A percentile compares a stretch with the other conserved stretches of the same genome.
Evolutionary conservation across 2,329 filamentous ascomycete species (phyloP).

Genomic region (Colletotrichum cereale): DNA sequence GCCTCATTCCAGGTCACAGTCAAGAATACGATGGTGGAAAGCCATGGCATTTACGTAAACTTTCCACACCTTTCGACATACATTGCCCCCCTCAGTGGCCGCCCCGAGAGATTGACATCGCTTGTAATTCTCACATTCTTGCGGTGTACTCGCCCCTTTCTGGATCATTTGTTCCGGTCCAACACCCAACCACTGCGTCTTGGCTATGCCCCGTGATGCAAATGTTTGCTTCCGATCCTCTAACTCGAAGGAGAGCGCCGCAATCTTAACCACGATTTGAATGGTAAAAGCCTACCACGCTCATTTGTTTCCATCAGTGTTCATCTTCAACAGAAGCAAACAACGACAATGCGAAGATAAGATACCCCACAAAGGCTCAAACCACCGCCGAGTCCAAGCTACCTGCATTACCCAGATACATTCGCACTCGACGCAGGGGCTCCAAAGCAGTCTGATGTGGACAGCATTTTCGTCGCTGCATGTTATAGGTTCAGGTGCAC

Average conservation of each 20-base stretch:
- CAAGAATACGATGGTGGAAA: background rate
- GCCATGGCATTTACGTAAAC: background rate
- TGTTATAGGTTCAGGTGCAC: background rate
- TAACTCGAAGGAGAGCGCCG: background rate
- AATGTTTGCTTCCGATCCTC: constrained; percentile 2
- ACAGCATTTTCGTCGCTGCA: background rate
- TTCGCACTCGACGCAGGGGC: background rate
- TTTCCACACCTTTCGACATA: background rate
- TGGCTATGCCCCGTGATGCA: background rate
- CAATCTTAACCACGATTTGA: background rate
- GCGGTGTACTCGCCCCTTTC: background rate
- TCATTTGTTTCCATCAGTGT: background rate
- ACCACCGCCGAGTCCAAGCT: background rate
- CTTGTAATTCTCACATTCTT: background rate
- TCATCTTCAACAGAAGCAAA: background rate
- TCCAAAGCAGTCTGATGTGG: background rate
- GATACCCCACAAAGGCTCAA: background rate
- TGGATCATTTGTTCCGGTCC: background rate
- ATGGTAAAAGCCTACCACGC: background rate
- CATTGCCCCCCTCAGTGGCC: too few relatives aligned
- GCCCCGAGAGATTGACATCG: background rate
- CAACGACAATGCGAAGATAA: background rate
- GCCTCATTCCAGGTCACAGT: background rate
- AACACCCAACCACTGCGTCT: background rate
- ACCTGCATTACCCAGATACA: too few relatives aligned